phyloP scores from a whole-genome alignment of 202 grass and related monocot genomes.

The Cymbopogon flexuosus region DNA sequence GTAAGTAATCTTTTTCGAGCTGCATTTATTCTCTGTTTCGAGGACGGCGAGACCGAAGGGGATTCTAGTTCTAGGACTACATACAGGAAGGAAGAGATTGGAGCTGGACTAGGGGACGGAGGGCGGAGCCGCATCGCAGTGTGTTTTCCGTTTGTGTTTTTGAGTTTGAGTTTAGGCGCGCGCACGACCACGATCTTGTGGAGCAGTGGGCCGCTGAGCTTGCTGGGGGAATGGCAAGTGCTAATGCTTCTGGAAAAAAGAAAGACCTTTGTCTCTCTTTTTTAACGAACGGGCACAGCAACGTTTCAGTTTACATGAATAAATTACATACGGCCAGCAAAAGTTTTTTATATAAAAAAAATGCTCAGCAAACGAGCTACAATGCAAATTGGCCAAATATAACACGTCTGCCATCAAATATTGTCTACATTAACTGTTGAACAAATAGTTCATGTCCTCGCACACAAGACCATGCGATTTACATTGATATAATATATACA shows the following conservation, averaged over 20 bases:
- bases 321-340: neutral
- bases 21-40: neutral
- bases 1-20: neutral
- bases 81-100: neutral
- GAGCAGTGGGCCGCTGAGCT: too few relatives aligned
- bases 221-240: neutral
- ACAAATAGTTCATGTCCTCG: neutral
- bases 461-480: constrained; percentile 8
- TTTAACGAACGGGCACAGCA: neutral
- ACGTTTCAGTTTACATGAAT: neutral
- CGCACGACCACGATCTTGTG: too few relatives aligned
- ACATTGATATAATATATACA: constrained; percentile 2
- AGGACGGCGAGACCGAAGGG: neutral
- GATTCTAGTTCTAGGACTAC: neutral
- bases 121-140: neutral
- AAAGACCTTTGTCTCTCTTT: neutral
- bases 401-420: neutral
- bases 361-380: neutral
- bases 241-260: too few relatives aligned
- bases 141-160: too few relatives aligned
- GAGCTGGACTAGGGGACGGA: neutral
- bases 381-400: neutral
- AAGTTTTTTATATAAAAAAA: neutral
- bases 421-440: neutral
- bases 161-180: too few relatives aligned